Base-by-base conservation (phyloP, 1,139 yeast species). In the Yamadazyma spencermartinsiae region DNA sequence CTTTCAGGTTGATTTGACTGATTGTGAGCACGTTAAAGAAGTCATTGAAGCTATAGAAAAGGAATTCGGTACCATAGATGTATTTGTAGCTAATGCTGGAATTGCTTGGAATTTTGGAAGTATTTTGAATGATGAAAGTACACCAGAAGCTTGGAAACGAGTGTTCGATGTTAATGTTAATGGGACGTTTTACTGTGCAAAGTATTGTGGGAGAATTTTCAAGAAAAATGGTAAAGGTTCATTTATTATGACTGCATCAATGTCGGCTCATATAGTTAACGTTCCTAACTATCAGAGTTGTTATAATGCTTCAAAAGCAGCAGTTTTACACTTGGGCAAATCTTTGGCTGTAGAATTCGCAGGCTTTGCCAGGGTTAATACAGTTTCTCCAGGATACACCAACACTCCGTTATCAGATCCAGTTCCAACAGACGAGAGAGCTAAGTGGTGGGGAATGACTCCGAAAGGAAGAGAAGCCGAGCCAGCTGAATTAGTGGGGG, bases 231-330 rank as follows among this genome's bases (percentile, higher is more conserved):
- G 72, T 21, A 55, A 53, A 30, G 76, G 86, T 26, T 70, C 80
- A n/a, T 60, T 78, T 45, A 68, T 79, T 44, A 76, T 77, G 68
- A 76, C 81, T 35, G 82, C 82, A 7, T 76, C 82, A 36, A 79
- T 79, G 82, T 78, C 84, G 25, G 85, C 79, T 32, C 76, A 76
- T 54, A 78, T 80, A 52, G 85, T 77, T 50, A 80, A 80, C 59
- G 78, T 77, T 55, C 86, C 86, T 33, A 81, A 80, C 58, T 77
- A 77, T 37, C 85, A 80, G 59, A 69, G 77, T 20, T 76, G 81
- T 12, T 79, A 78, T 55, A 77, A 76, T 49, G 73, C 80, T 13
- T 72, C 80, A 42, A 77, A 77, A 55, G 80, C 82, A 13, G 82
- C 82, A 2, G 75, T 74, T n/a, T 56, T 71, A 43, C 80, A 76